phyloP scores from a whole-genome alignment of 2,329 filamentous ascomycete species.

The Pseudogymnoascus sp. region DNA sequence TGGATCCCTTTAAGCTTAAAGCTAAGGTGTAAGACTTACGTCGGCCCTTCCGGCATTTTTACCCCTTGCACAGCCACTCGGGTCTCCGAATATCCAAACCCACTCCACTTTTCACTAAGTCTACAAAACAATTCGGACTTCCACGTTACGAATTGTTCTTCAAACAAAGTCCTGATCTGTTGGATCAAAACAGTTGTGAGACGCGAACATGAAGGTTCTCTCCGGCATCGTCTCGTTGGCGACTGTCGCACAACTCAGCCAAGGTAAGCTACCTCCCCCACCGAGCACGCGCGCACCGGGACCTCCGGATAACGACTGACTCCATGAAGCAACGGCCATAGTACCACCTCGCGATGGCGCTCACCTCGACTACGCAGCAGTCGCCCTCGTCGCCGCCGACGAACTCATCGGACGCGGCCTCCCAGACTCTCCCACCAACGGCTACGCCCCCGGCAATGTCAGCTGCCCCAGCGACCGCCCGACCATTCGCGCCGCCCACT shows the following conservation, averaged over 20 bases:
- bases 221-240: not conserved
- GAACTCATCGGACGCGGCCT: slow-evolving; percentile 23
- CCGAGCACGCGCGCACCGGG: not conserved
- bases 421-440: slow-evolving; percentile 41
- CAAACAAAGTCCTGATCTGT: not conserved
- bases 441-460: slow-evolving; percentile 64
- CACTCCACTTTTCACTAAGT: not conserved
- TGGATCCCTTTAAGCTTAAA: slow-evolving; percentile 3
- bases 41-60: not conserved
- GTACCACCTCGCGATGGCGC: not conserved
- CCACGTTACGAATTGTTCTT: not conserved
- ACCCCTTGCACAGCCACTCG: not conserved
- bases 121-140: not conserved
- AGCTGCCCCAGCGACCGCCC: slow-evolving; percentile 65
- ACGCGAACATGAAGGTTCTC: not conserved
- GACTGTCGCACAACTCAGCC: not conserved
- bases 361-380: slow-evolving; percentile 18
- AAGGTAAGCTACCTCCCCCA: not conserved
- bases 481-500: slow-evolving; percentile 54
- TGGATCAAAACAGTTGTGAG: not conserved
- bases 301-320: not conserved
- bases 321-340: not conserved
- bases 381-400: slow-evolving; percentile 20
- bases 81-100: not conserved
- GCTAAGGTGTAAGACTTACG: not conserved